Conservation (phyloP, 345 rosid genomes). For the Corymbia maculata region DNA sequence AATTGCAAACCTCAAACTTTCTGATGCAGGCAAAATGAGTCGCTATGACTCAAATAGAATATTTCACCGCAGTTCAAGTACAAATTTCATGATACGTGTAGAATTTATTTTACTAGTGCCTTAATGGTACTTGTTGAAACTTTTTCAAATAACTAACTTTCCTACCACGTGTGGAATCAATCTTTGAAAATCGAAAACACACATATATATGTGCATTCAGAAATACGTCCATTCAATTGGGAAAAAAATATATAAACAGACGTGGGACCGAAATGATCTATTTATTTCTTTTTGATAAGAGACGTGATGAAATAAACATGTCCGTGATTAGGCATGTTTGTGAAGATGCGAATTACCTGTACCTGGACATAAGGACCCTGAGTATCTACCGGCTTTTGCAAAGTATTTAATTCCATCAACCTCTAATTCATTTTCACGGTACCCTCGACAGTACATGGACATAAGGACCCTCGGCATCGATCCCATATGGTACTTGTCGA, state of each 20-base stretch:
- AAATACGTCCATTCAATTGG: not conserved
- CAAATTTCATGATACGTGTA: not conserved
- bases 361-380: not conserved
- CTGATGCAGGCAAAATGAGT: not conserved
- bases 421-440: not conserved
- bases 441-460: not conserved
- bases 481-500: not conserved
- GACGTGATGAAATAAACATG: not conserved
- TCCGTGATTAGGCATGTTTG: too few species aligned
- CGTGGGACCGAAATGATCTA: not conserved
- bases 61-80: rapidly evolving
- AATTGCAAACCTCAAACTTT: too few species aligned
- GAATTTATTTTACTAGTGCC: not conserved
- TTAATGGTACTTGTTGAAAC: rapidly evolving
- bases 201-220: rapidly evolving
- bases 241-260: not conserved
- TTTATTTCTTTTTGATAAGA: not conserved
- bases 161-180: not conserved
- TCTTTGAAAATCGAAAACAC: not conserved
- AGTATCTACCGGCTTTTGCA: not conserved
- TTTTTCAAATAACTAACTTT: not conserved
- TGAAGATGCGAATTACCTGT: not conserved
- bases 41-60: not conserved
- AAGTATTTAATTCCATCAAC: not conserved
- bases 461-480: too few species aligned